These are phyloP conservation scores for Botryotinia narcissicola DNA, from an alignment of 2,329 filamentous ascomycete genomes.

Conservation along the genomic window DNA sequence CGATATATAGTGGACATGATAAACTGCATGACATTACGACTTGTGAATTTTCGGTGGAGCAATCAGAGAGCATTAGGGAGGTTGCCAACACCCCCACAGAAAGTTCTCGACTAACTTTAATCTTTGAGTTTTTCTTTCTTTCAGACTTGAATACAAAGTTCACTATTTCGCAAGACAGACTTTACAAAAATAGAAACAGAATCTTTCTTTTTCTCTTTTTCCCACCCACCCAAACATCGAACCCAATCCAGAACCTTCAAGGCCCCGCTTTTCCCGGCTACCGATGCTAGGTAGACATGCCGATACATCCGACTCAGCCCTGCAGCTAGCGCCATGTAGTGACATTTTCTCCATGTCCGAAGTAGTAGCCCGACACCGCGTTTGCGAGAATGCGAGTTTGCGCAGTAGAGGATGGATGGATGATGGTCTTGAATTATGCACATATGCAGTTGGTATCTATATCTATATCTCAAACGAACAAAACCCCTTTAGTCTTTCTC, in stretches of 20 bases:
- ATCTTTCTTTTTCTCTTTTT: background rate
- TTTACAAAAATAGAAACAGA: background rate
- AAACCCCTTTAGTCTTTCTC: background rate
- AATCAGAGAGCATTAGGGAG: background rate
- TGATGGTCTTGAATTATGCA: background rate
- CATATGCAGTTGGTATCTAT: background rate
- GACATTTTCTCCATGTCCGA: background rate
- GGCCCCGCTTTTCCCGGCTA: background rate
- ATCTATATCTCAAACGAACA: background rate
- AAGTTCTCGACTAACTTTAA: background rate
- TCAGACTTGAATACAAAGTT: background rate
- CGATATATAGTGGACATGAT: background rate
- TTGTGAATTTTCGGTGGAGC: background rate
- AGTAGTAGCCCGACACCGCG: background rate
- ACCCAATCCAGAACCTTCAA: background rate
- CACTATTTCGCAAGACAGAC: background rate
- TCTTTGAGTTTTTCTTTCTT: background rate
- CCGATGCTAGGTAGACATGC: background rate
- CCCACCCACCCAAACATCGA: background rate
- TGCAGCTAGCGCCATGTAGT: background rate
- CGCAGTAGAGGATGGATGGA: background rate
- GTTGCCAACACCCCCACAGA: background rate
- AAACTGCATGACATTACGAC: background rate
- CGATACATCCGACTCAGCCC: conserved; percentile 14
- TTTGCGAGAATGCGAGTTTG: background rate